phyloP scores from a whole-genome alignment of 1,284 basidiomycete genomes.

The Marasmius sp. region DNA sequence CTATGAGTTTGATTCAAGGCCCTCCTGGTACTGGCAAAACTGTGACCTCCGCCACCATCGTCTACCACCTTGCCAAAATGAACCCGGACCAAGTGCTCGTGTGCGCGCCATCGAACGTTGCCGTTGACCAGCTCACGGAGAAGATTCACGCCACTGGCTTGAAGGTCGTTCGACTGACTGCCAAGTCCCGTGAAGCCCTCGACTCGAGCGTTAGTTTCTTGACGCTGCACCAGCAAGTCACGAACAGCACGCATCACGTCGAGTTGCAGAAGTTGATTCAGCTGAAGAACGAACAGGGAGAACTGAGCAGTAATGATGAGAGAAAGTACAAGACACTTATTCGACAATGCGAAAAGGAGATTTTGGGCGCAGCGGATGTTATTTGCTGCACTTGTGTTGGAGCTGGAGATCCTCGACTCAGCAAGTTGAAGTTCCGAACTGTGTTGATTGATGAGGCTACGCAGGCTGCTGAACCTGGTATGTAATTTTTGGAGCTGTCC shows the following conservation, averaged over 20 bases:
- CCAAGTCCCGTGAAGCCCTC: slow-evolving; percentile 96
- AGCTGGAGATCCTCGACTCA: slow-evolving; percentile 92
- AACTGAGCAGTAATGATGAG: slow-evolving; percentile 95
- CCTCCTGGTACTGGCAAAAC: slow-evolving; percentile 99
- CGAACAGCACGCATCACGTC: slow-evolving; percentile 91
- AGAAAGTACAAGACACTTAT: slow-evolving; percentile 97
- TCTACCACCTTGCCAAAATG: slow-evolving; percentile 99
- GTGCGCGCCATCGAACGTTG: slow-evolving; percentile 98
- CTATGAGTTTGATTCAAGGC: slow-evolving; percentile 97
- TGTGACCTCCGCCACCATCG: slow-evolving; percentile 98
- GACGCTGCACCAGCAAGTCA: slow-evolving; percentile 96
- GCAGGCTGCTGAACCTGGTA: slow-evolving; percentile 95
- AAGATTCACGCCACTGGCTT: slow-evolving; percentile 97
- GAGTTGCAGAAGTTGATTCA: slow-evolving; percentile 97
- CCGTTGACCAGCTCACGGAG: slow-evolving; percentile 98
- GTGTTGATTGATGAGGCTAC: slow-evolving; percentile 99
- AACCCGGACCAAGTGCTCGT: slow-evolving; percentile 99
- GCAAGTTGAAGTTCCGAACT: slow-evolving; percentile 97
- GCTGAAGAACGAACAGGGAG: slow-evolving; percentile 96
- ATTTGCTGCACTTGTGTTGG: slow-evolving; percentile 99
- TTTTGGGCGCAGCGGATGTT: slow-evolving; percentile 92
- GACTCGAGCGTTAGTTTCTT: slow-evolving; percentile 93
- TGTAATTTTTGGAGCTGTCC: slow-evolving; percentile 14
- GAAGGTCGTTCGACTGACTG: slow-evolving; percentile 96
- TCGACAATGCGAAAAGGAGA: slow-evolving; percentile 95